phyloP scores from a whole-genome alignment of 192 early-diverging fungal genomes.

The Backusella australiensis region DNA sequence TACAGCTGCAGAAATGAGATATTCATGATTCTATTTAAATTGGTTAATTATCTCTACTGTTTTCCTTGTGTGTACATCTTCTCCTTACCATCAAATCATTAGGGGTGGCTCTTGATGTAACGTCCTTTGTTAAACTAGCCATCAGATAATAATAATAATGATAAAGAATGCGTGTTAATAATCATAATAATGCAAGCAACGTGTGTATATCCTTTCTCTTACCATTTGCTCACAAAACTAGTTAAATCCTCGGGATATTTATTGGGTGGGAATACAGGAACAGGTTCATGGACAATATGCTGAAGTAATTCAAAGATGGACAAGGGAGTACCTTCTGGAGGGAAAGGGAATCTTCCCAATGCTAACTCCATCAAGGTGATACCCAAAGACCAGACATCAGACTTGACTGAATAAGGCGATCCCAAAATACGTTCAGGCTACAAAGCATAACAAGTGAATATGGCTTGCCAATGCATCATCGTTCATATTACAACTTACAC shows the following conservation, averaged over 20 bases:
- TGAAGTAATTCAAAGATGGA: constrained; percentile 91
- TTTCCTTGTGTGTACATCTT: neutral
- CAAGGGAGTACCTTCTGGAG: constrained; percentile 45
- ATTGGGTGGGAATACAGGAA: constrained; percentile 52
- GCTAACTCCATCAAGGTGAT: constrained; percentile 81
- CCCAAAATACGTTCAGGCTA: constrained; percentile 80
- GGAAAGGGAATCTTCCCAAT: constrained; percentile 70
- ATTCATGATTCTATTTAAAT: constrained; percentile 51
- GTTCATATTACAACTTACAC: constrained; percentile 42
- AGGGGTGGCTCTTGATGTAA: constrained; percentile 59
- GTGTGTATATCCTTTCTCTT: neutral
- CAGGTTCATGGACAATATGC: constrained; percentile 86
- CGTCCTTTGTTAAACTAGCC: constrained; percentile 54
- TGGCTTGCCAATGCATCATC: neutral
- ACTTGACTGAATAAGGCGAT: constrained; percentile 74
- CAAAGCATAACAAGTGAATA: neutral
- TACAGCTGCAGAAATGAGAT: constrained; percentile 46
- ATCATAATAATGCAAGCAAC: too few species aligned
- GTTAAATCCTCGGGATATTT: constrained; percentile 10
- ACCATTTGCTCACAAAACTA: constrained; percentile 26
- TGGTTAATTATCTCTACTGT: neutral
- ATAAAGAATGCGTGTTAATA: neutral
- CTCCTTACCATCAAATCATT: constrained; percentile 59
- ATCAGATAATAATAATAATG: neutral
- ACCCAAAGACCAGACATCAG: constrained; percentile 83